Evolutionary conservation across 768 basidiomycete species (phyloP), one percentile per base, ranked within the genome.

Genomic region (Pulveroboletus sp.): DNA sequence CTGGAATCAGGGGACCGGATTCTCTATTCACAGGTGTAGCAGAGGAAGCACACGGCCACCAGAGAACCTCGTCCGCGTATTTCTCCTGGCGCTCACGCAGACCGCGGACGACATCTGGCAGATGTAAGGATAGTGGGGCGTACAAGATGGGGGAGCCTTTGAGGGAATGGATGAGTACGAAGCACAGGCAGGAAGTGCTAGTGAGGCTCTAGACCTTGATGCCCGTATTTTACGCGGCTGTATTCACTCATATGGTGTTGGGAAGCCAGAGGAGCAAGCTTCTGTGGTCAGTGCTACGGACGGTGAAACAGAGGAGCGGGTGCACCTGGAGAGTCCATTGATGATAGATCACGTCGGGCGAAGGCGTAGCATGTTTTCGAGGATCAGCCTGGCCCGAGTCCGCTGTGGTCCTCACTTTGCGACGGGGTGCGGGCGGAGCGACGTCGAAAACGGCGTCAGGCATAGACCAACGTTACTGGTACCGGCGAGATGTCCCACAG

Each of bases 221-320:
- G 65, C 6, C 87, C 89, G 51, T 80, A 83, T 65, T 89, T 88
- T 24, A 81, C 65, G 47, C 78, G 75, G 58, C 78, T 86, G 64
- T 90, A 89, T 39, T 84, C 80, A 69, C 83, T 85, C 49, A 61
- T 46, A 57, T 89, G 88, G 67, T 89, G 84, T 57, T 89, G 86
- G 6, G 85, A 88, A 3, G 86, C 85, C 15, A 90, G 70, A 3
- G 61, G 67, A 1, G 75, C 73, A 42, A 86, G 76, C 75, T 82
- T 49, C 12, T 41, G 37, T 21, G 7, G 41, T 51, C 32, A 52
- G 53, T 35, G 33, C 32, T 6, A 30, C 12, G 6, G 1, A 8
- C 18, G 17, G 26, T 4, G 18, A 37, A 32, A 12, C 42, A 24
- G 10, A 15, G 10, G 28, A 31, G 11, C 7, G 26, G 6, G 12